Percentiles rank a stretch among this genome's conserved stretches.
phyloP scores from a whole-genome alignment of 2,329 filamentous ascomycete species.

The Xylariomycetidae sp. region DNA sequence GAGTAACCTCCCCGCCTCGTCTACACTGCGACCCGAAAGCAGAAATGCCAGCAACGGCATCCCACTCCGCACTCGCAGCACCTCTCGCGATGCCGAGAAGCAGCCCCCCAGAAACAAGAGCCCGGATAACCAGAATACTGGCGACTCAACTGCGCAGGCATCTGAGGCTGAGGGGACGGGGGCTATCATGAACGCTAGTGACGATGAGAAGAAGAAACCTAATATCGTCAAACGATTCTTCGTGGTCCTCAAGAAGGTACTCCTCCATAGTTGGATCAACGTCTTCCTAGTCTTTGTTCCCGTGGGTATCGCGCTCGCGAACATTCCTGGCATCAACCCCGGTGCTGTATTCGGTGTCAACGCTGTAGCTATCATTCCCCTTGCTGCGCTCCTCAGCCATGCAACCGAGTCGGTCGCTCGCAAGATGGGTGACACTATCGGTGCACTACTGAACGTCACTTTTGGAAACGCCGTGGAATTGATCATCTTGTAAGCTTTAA shows the following conservation, averaged over 20 bases:
- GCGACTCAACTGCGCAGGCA: slow-evolving; percentile 32
- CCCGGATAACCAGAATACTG: slow-evolving; percentile 26
- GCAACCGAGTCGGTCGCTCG: slow-evolving; percentile 72
- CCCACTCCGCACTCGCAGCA: slow-evolving; percentile 15
- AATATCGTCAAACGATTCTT: slow-evolving; percentile 32
- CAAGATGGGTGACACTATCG: slow-evolving; percentile 67
- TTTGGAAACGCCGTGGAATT: slow-evolving; percentile 77
- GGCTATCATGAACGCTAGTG: slow-evolving; percentile 46
- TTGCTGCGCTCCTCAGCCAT: slow-evolving; percentile 67
- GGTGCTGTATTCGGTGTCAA: slow-evolving; percentile 70
- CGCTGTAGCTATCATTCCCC: slow-evolving; percentile 68
- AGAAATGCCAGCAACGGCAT: slow-evolving; percentile 14
- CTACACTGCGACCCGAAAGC: slow-evolving; percentile 16
- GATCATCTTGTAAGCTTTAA: slow-evolving; percentile 61
- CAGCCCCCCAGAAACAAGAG: slow-evolving; percentile 13
- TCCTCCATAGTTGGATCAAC: slow-evolving; percentile 75
- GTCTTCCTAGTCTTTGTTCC: slow-evolving; percentile 73
- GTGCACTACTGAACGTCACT: slow-evolving; percentile 70
- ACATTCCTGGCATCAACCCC: slow-evolving; percentile 47
- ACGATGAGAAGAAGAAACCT: slow-evolving; percentile 21
- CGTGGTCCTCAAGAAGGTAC: slow-evolving; percentile 52
- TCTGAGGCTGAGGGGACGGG: slow-evolving; percentile 49
- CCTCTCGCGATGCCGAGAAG: slow-evolving; percentile 20
- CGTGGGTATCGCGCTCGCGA: slow-evolving; percentile 64
- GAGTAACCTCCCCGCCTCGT: slow-evolving; percentile 25